phyloP scores from a whole-genome alignment of 495 filamentous ascomycete species.

The Gamarada debralockiae region DNA sequence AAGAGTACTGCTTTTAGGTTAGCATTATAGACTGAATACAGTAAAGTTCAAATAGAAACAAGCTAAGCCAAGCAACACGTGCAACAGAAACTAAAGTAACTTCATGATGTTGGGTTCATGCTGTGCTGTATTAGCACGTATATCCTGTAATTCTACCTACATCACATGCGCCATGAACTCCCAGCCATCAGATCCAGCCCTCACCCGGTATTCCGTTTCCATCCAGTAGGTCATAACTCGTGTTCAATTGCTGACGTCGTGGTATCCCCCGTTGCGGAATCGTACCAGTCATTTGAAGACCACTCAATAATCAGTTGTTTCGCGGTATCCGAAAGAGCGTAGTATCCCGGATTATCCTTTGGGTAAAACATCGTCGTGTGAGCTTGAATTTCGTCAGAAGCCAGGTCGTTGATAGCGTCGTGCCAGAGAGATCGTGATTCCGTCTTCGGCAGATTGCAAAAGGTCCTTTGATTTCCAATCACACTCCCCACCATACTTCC shows the following conservation, averaged over 20 bases:
- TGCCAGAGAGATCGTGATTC: constrained; percentile 50
- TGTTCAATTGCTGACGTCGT: constrained; percentile 4
- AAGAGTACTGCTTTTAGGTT: constrained; percentile 27
- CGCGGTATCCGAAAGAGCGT: constrained; percentile 60
- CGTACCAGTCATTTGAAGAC: constrained; percentile 43
- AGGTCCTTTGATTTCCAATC: constrained; percentile 66
- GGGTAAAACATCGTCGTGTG: constrained; percentile 87
- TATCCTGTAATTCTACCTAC: too few relatives aligned
- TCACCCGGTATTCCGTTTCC: background rate
- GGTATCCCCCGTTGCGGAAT: constrained; percentile 17
- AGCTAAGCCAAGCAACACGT: too few relatives aligned
- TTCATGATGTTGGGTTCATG: too few relatives aligned
- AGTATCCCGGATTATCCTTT: constrained; percentile 76
- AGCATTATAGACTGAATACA: background rate
- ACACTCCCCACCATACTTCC: constrained; percentile 44
- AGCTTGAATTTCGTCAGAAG: constrained; percentile 72
- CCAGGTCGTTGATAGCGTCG: constrained; percentile 71
- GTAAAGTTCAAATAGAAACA: too few relatives aligned
- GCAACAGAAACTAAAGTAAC: too few relatives aligned
- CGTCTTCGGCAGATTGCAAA: constrained; percentile 72
- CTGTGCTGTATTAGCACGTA: too few relatives aligned
- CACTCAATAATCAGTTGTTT: constrained; percentile 58
- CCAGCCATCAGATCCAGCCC: too few relatives aligned
- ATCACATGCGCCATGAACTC: too few relatives aligned
- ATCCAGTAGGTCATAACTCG: constrained; percentile 12